Conservation (phyloP, 2,329 filamentous ascomycete species). For the Talaromyces atroroseus region DNA sequence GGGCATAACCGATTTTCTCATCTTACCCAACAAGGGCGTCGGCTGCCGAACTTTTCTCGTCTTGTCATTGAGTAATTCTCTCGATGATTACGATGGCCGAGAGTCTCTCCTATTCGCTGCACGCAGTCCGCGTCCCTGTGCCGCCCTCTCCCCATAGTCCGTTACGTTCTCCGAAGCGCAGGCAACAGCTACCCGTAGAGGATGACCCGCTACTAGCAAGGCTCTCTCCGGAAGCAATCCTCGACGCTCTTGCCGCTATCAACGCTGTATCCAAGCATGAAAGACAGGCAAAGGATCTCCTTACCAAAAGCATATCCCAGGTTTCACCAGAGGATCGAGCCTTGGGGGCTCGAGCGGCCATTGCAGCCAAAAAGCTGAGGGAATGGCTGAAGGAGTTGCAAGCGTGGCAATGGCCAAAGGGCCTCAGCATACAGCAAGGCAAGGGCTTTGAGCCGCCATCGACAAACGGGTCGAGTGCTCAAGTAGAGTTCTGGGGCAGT, state of each 20-base stretch:
- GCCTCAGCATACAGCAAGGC: conserved; percentile 31
- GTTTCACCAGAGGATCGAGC: conserved; percentile 54
- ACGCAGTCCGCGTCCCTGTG: conserved; percentile 26
- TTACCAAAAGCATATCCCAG: conserved; percentile 48
- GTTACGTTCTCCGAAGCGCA: conserved; percentile 36
- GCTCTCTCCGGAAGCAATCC: conserved; percentile 50
- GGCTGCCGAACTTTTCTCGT: conserved; percentile 6
- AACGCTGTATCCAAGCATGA: conserved; percentile 37
- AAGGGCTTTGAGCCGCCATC: conserved; percentile 38
- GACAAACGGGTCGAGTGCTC: conserved; percentile 15
- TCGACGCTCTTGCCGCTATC: conserved; percentile 45
- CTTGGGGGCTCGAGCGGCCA: conserved; percentile 54
- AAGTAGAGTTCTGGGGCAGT: conserved; percentile 60
- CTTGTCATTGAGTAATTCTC: conserved; percentile 1
- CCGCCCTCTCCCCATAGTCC: conserved; percentile 29
- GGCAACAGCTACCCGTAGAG: conserved; percentile 30
- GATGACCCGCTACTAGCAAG: conserved; percentile 47
- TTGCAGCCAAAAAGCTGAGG: conserved; percentile 53
- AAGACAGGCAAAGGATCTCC: conserved; percentile 33
- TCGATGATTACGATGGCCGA: conserved; percentile 18
- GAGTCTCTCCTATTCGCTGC: conserved; percentile 23
- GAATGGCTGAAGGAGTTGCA: conserved; percentile 56
- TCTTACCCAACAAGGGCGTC: conserved; percentile 10
- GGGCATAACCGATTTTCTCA: conserved; percentile 1
- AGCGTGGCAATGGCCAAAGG: conserved; percentile 53